phyloP scores from a whole-genome alignment of 1,284 basidiomycete species.

The Cutaneotrichosporon cavernicola region DNA sequence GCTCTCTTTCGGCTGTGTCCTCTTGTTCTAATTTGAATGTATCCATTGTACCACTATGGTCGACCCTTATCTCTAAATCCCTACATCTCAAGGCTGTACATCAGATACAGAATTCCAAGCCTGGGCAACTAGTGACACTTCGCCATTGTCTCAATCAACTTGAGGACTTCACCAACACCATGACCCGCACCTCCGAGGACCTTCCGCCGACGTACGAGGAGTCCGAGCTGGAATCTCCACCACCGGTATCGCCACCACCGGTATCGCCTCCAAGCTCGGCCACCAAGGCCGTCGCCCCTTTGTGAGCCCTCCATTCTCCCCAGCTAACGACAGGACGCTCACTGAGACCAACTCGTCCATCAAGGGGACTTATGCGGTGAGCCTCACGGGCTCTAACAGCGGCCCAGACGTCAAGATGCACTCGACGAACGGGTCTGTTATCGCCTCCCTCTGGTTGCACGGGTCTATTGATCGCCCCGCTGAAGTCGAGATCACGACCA shows the following conservation, averaged over 20 bases:
- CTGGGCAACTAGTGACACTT: too few species aligned
- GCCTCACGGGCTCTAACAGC: not conserved
- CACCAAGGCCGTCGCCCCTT: not conserved
- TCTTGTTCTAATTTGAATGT: too few species aligned
- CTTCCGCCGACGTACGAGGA: not conserved
- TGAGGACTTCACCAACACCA: not conserved
- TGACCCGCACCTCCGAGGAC: not conserved
- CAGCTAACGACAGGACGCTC: not conserved
- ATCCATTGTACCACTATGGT: too few species aligned
- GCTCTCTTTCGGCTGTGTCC: too few species aligned
- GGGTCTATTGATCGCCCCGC: constrained; percentile 1
- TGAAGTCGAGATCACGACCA: not conserved
- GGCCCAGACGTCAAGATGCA: constrained; percentile 6
- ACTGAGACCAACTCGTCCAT: constrained; percentile 1
- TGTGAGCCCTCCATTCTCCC: not conserved
- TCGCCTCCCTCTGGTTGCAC: not conserved
- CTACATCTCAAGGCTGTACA: too few species aligned
- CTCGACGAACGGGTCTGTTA: constrained; percentile 11
- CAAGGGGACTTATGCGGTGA: constrained; percentile 2
- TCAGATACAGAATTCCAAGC: too few species aligned
- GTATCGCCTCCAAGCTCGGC: not conserved
- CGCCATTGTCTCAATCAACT: not conserved
- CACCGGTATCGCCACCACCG: not conserved
- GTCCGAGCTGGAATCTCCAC: not conserved
- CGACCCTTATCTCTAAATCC: too few species aligned